Evolutionary conservation across 768 basidiomycete species (phyloP).

Genomic region (Tephrocybe sp.): DNA sequence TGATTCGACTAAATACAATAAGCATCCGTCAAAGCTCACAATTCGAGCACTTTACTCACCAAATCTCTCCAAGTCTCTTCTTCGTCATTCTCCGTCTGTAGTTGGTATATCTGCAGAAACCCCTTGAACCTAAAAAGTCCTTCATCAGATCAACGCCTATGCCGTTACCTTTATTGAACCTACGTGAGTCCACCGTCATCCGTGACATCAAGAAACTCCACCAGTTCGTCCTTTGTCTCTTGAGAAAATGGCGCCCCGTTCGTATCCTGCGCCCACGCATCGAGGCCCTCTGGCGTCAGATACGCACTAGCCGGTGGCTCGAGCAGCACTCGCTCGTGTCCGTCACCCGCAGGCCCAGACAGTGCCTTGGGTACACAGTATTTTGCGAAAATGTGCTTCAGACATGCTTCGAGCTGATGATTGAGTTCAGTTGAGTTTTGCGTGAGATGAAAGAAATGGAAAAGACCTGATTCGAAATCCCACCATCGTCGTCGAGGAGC

Average conservation of each 20-base stretch:
- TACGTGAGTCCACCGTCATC: constrained; percentile 75
- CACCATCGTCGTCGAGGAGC: constrained; percentile 72
- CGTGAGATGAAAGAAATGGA: neutral
- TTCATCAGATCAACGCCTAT: too few relatives aligned
- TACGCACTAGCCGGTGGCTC: constrained; percentile 56
- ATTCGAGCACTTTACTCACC: constrained; percentile 38
- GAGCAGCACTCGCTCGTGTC: constrained; percentile 33
- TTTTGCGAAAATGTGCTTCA: constrained; percentile 78
- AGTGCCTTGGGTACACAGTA: constrained; percentile 58
- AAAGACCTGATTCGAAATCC: constrained; percentile 61
- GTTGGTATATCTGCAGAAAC: constrained; percentile 79
- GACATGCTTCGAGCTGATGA: constrained; percentile 61
- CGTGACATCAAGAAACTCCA: constrained; percentile 74
- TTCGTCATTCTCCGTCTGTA: constrained; percentile 85
- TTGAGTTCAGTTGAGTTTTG: too few relatives aligned
- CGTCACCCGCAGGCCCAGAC: constrained; percentile 13
- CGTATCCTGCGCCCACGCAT: constrained; percentile 77
- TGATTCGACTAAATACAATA: constrained; percentile 6
- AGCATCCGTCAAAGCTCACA: neutral
- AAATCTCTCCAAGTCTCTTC: constrained; percentile 85
- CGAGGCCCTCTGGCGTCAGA: constrained; percentile 60
- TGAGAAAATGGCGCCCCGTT: constrained; percentile 80
- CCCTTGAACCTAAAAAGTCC: constrained; percentile 62
- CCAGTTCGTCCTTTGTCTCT: constrained; percentile 76
- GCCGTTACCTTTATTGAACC: too few relatives aligned